These are phyloP conservation scores for Lasiodiplodia theobromae DNA, from an alignment of 2,329 filamentous ascomycete species.

Conservation along the genomic window DNA sequence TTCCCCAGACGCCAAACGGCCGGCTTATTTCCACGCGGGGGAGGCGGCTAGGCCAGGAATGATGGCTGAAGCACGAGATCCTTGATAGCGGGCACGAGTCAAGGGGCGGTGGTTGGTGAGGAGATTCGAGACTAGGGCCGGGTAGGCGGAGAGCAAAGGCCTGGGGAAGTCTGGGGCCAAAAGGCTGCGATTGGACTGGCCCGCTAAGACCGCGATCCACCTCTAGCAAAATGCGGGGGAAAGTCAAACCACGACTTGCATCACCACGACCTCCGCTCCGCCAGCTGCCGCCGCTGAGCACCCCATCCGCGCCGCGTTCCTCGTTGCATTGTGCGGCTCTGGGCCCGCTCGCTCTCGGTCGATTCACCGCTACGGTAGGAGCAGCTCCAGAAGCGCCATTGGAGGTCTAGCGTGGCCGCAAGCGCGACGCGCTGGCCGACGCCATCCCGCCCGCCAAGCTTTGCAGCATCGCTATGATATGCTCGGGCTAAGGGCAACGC, in stretches of 20 bases:
- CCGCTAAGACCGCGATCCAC: slow-evolving; percentile 9
- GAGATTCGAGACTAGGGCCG: slow-evolving; percentile 7
- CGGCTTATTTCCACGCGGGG: slow-evolving; percentile 27
- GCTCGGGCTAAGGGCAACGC: slow-evolving; percentile 21
- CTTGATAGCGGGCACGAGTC: slow-evolving; percentile 10
- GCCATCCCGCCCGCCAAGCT: slow-evolving; percentile 27
- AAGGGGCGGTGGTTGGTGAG: slow-evolving; percentile 17
- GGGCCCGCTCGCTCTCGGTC: neutral
- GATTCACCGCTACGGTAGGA: neutral
- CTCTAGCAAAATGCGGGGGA: slow-evolving; percentile 22
- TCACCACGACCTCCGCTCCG: slow-evolving; percentile 1
- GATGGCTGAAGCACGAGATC: slow-evolving; percentile 18
- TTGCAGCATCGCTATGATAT: slow-evolving; percentile 19
- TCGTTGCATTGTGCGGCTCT: neutral
- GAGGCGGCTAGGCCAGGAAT: slow-evolving; percentile 11
- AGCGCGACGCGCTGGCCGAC: neutral
- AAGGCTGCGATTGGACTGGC: neutral
- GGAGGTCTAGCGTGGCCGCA: neutral
- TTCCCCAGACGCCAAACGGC: slow-evolving; percentile 26
- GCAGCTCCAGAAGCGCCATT: neutral
- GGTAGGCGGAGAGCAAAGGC: slow-evolving; percentile 18
- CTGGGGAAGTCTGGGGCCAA: slow-evolving; percentile 12
- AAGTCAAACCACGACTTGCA: neutral
- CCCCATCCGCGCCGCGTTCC: neutral
- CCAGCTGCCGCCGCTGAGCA: neutral